phyloP scores from a whole-genome alignment of 768 basidiomycete genomes.

The Leccinum ochraceum region DNA sequence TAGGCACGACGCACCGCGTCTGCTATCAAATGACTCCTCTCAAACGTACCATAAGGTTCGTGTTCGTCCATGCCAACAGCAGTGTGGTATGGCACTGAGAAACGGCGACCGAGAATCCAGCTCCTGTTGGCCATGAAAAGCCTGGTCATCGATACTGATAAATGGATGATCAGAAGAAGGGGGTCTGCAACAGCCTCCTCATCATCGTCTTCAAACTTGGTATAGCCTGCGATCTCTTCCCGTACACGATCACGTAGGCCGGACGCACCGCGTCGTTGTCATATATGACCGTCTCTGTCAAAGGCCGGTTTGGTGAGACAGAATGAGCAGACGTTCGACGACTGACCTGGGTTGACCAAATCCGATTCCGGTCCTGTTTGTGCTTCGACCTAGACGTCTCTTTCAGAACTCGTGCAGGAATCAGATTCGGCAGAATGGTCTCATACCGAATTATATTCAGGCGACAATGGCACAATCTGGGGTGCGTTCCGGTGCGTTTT shows the following conservation, averaged over 20 bases:
- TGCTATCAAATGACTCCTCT: background rate
- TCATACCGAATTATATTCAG: conserved; percentile 12
- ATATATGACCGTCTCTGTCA: conserved; percentile 15
- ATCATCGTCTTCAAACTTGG: conserved; percentile 3
- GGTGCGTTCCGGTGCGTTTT: conserved; percentile 14
- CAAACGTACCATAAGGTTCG: background rate
- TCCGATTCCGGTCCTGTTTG: conserved; percentile 16
- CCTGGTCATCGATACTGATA: background rate
- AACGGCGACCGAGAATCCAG: background rate
- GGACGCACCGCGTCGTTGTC: conserved; percentile 17
- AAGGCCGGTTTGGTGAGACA: background rate
- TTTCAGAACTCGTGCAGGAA: background rate
- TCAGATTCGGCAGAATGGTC: too few species aligned
- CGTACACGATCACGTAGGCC: conserved; percentile 14
- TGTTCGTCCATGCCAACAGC: background rate
- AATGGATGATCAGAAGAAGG: conserved; percentile 6
- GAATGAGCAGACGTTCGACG: background rate
- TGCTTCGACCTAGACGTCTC: conserved; percentile 12
- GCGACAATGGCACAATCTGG: conserved; percentile 9
- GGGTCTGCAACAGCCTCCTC: conserved; percentile 3
- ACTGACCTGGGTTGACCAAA: conserved; percentile 15
- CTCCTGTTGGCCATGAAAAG: background rate
- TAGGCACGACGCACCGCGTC: background rate
- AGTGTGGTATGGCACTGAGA: background rate
- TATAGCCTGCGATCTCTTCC: conserved; percentile 4